phyloP scores from a whole-genome alignment of 208 protist species.

The Leishmania arabica region DNA sequence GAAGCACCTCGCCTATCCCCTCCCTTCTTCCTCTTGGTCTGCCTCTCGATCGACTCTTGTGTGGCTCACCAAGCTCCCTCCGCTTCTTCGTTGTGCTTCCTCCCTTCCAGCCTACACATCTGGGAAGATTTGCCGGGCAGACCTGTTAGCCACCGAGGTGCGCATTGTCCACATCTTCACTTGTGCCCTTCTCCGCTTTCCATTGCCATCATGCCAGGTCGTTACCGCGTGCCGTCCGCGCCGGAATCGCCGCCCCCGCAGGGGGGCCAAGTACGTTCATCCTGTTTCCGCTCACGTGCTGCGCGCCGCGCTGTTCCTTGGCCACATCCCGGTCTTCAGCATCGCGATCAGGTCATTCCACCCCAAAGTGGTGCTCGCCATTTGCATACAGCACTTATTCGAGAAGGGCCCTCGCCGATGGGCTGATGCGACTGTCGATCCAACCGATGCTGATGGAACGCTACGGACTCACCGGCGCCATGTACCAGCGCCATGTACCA shows the following conservation, averaged over 20 bases:
- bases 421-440: slow-evolving; percentile 44
- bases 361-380: slow-evolving; percentile 41
- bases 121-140: no score
- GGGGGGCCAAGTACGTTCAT: slow-evolving; percentile 19
- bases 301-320: slow-evolving; percentile 16
- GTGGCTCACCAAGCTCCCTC: background rate
- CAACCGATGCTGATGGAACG: slow-evolving; percentile 57
- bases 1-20: background rate
- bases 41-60: background rate
- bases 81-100: background rate
- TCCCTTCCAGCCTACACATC: background rate
- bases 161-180: background rate
- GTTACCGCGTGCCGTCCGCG: background rate
- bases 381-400: slow-evolving; percentile 56
- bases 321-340: slow-evolving; percentile 54
- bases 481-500: slow-evolving; percentile 69
- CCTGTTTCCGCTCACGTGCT: slow-evolving; percentile 28
- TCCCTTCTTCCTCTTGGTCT: background rate
- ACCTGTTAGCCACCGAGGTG: background rate
- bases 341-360: slow-evolving; percentile 41
- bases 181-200: background rate
- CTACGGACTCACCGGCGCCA: slow-evolving; percentile 37
- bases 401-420: slow-evolving; percentile 54
- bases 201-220: slow-evolving; percentile 2
- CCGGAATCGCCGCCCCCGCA: background rate